Evolutionary conservation across 1,284 basidiomycete genomes (phyloP).

Genomic region (Butyriboletus regius): DNA sequence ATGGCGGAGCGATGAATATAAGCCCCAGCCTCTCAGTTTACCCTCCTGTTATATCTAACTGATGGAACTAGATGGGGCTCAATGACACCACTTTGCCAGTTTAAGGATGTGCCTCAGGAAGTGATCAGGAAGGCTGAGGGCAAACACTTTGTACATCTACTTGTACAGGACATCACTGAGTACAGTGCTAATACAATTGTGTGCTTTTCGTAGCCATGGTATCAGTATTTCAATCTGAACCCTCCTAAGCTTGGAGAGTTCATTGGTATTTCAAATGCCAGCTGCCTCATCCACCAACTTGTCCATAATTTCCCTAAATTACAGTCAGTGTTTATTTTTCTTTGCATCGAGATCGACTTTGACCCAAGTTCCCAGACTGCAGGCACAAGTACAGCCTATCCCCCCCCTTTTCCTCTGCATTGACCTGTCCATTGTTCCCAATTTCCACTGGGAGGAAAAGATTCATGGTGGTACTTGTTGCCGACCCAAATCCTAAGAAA

Average conservation of each 20-base stretch:
- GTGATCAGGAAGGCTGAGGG: slow-evolving; percentile 90
- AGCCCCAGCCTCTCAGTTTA: slow-evolving; percentile 18
- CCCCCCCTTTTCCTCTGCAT: slow-evolving; percentile 82
- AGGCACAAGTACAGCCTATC: slow-evolving; percentile 90
- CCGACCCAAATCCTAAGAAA: too few relatives aligned
- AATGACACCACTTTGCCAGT: slow-evolving; percentile 95
- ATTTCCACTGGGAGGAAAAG: slow-evolving; percentile 96
- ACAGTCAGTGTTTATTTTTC: slow-evolving; percentile 49
- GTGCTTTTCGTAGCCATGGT: slow-evolving; percentile 66
- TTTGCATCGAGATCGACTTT: not conserved
- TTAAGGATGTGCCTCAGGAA: slow-evolving; percentile 81
- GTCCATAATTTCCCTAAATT: slow-evolving; percentile 96
- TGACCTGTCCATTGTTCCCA: slow-evolving; percentile 85
- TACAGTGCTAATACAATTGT: not conserved
- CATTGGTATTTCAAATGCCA: slow-evolving; percentile 84
- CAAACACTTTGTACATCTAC: slow-evolving; percentile 80
- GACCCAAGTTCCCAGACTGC: slow-evolving; percentile 46
- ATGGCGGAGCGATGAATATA: slow-evolving; percentile 89
- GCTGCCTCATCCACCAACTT: slow-evolving; percentile 85
- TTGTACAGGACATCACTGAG: not conserved
- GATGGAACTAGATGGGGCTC: slow-evolving; percentile 71
- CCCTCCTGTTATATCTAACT: not conserved
- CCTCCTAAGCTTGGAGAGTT: slow-evolving; percentile 89
- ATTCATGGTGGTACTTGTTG: slow-evolving; percentile 79
- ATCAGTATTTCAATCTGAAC: slow-evolving; percentile 84